phyloP scores from a whole-genome alignment of 2,329 filamentous ascomycete species.

The Diaporthe sp. region DNA sequence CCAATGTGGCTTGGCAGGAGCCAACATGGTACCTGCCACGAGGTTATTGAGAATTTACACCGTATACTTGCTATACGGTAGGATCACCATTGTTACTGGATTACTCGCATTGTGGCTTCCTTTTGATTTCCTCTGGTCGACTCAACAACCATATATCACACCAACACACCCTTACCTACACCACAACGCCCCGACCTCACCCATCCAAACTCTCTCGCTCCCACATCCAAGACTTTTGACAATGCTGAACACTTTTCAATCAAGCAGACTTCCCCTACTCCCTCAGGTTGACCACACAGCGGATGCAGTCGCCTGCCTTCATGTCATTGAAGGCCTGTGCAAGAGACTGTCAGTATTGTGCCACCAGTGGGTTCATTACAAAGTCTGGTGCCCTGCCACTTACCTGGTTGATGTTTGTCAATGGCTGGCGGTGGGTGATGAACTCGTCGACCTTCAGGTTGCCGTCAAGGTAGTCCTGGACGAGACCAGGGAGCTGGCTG shows the following conservation, averaged over 20 bases:
- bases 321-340: slow-evolving; percentile 82
- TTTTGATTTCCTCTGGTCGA: background rate
- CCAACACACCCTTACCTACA: slow-evolving; percentile 1
- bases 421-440: slow-evolving; percentile 93
- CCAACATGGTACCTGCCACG: background rate
- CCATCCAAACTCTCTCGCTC: slow-evolving; percentile 28
- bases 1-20: background rate
- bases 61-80: background rate
- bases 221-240: slow-evolving; percentile 8
- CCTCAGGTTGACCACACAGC: slow-evolving; percentile 84
- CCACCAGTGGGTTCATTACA: background rate
- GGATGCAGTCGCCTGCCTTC: slow-evolving; percentile 97
- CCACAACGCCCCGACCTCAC: slow-evolving; percentile 9
- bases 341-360: background rate
- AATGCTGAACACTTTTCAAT: slow-evolving; percentile 14
- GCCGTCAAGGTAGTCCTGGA: slow-evolving; percentile 90
- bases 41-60: background rate
- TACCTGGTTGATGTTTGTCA: slow-evolving; percentile 83
- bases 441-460: slow-evolving; percentile 99
- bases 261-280: slow-evolving; percentile 41
- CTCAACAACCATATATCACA: background rate
- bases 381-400: background rate
- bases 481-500: slow-evolving; percentile 87
- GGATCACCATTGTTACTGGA: background rate
- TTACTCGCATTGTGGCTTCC: background rate